Percentiles rank a stretch among this genome's conserved stretches.
phyloP scores from a whole-genome alignment of 176 grass and related monocot genomes.

The Hordeum vulgare region MorexV3_pseudomolecules_assembly NC_058521.1:550285084-550285583 shows the following conservation, averaged over 20 bases:
- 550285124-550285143: slow-evolving; percentile 4
- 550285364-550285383: too few relatives aligned
- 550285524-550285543: slow-evolving; percentile 37
- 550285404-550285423: too few relatives aligned
- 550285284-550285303: too few relatives aligned
- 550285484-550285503: not conserved
- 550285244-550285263: too few relatives aligned
- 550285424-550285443: too few relatives aligned
- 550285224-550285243: too few relatives aligned
- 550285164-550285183: not conserved
- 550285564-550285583: slow-evolving; percentile 30
- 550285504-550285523: not conserved
- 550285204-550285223: not conserved
- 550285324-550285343: too few relatives aligned
- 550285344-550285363: too few relatives aligned
- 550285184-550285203: not conserved
- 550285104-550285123: slow-evolving; percentile 18
- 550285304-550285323: too few relatives aligned
- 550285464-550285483: not conserved
- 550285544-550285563: slow-evolving; percentile 92
- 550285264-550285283: too few relatives aligned
- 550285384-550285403: too few relatives aligned
- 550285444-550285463: not conserved
- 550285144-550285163: not conserved
- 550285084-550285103: slow-evolving; percentile 75